phyloP scores from a whole-genome alignment of 495 filamentous ascomycete genomes.

The Penicillium bovifimosum region DNA sequence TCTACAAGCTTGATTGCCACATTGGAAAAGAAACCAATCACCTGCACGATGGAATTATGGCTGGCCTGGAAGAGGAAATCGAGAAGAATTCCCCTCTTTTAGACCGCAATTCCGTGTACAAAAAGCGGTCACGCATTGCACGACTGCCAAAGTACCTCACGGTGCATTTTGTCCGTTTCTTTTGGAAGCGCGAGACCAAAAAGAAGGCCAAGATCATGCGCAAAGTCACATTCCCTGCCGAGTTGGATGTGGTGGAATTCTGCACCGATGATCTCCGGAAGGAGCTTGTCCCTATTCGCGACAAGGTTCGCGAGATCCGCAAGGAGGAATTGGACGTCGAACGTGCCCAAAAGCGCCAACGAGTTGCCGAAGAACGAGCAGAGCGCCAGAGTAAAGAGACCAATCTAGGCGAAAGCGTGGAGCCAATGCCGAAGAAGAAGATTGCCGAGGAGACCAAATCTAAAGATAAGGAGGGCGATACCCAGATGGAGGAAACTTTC shows the following conservation, averaged over 20 bases:
- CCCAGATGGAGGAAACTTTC: conserved; percentile 67
- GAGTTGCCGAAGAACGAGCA: conserved; percentile 60
- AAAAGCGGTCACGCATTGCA: conserved; percentile 81
- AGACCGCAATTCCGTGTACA: conserved; percentile 76
- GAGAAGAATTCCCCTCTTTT: conserved; percentile 80
- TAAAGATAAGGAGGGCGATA: conserved; percentile 58
- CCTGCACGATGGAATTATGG: conserved; percentile 76
- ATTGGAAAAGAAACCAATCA: conserved; percentile 83
- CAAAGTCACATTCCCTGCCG: conserved; percentile 91
- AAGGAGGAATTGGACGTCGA: conserved; percentile 92
- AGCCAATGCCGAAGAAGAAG: conserved; percentile 48
- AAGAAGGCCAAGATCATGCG: conserved; percentile 99
- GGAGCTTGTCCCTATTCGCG: conserved; percentile 79
- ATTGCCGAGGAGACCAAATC: conserved; percentile 47
- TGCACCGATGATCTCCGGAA: conserved; percentile 85
- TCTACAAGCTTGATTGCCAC: conserved; percentile 93
- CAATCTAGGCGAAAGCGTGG: conserved; percentile 28
- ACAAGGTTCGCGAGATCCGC: conserved; percentile 90
- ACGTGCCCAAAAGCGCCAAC: conserved; percentile 80
- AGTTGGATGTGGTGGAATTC: conserved; percentile 90
- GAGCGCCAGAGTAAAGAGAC: conserved; percentile 45
- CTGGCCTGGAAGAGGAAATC: conserved; percentile 78
- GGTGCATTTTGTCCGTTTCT: conserved; percentile 96
- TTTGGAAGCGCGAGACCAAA: conserved; percentile 87
- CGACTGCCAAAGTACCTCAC: conserved; percentile 91